phyloP scores from a whole-genome alignment of 2,329 filamentous ascomycete genomes.

The Capronia coronata region DNA sequence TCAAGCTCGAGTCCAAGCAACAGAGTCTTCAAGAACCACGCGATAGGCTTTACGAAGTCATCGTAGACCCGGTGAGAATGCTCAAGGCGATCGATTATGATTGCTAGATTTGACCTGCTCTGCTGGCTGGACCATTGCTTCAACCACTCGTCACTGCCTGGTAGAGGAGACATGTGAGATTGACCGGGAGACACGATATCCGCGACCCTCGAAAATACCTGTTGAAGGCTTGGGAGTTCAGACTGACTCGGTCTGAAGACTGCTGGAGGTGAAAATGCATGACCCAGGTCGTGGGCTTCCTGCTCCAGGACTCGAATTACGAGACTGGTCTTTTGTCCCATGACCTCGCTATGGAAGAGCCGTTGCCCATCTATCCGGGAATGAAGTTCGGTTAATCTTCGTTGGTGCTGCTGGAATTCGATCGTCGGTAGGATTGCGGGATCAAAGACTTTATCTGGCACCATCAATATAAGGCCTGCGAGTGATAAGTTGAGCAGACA shows the following conservation, averaged over 20 bases:
- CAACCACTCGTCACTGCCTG: slow-evolving; percentile 6
- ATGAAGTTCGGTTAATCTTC: slow-evolving; percentile 52
- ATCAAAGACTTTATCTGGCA: slow-evolving; percentile 81
- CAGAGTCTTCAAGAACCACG: slow-evolving; percentile 73
- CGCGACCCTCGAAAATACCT: slow-evolving; percentile 61
- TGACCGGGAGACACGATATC: slow-evolving; percentile 1
- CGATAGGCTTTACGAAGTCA: slow-evolving; percentile 71
- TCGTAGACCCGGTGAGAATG: slow-evolving; percentile 71
- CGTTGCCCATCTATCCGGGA: slow-evolving; percentile 55
- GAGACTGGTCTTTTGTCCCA: slow-evolving; percentile 61
- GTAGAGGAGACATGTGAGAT: background rate
- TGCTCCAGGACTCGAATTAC: slow-evolving; percentile 58
- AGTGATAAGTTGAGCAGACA: slow-evolving; percentile 73
- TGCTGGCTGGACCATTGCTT: slow-evolving; percentile 9
- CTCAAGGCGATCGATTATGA: slow-evolving; percentile 64
- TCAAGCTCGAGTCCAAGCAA: slow-evolving; percentile 52
- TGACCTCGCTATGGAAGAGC: slow-evolving; percentile 60
- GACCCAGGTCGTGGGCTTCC: slow-evolving; percentile 59
- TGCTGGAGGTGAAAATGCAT: slow-evolving; percentile 57
- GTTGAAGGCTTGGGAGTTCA: slow-evolving; percentile 65
- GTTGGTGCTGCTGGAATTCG: slow-evolving; percentile 54
- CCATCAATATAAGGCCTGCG: slow-evolving; percentile 68
- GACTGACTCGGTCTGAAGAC: slow-evolving; percentile 67
- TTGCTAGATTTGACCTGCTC: slow-evolving; percentile 52
- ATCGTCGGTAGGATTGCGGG: slow-evolving; percentile 60